A percentile compares a stretch with the other conserved stretches of the same genome.
phyloP scores from a whole-genome alignment of 2,329 filamentous ascomycete species.

The Ophiocordyceps australis region DNA sequence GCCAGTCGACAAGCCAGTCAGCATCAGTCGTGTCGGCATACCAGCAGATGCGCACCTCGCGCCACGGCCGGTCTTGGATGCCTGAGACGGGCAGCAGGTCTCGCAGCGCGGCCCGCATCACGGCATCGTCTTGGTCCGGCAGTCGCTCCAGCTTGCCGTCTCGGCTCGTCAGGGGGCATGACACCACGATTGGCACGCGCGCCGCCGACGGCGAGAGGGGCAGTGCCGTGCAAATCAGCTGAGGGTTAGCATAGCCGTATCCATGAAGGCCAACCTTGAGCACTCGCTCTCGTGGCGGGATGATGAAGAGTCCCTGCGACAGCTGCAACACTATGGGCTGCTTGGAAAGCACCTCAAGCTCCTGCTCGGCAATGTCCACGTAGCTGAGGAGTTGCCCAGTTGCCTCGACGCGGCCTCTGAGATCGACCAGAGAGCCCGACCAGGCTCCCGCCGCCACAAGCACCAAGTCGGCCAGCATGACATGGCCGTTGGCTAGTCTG shows the following conservation, averaged over 20 bases:
- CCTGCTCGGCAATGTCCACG: conserved; percentile 51
- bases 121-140: conserved; percentile 40
- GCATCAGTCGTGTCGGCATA: conserved; percentile 56
- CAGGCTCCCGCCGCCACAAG: conserved; percentile 78
- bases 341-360: conserved; percentile 44
- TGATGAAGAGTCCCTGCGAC: conserved; percentile 53
- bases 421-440: conserved; percentile 61
- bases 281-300: conserved; percentile 43
- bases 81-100: conserved; percentile 39
- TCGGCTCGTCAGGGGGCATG: conserved; percentile 15
- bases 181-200: conserved; percentile 13
- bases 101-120: conserved; percentile 40
- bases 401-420: conserved; percentile 57
- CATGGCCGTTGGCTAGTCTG: conserved; percentile 13
- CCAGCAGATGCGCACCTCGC: conserved; percentile 50
- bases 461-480: conserved; percentile 46
- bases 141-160: conserved; percentile 26
- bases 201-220: conserved; percentile 10
- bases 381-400: conserved; percentile 74
- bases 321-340: conserved; percentile 62
- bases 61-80: conserved; percentile 41
- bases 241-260: conserved; percentile 46
- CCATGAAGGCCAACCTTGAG: conserved; percentile 55
- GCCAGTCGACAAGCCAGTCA: conserved; percentile 54
- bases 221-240: conserved; percentile 14